phyloP scores from a whole-genome alignment of 768 basidiomycete genomes.

The Filobasidium floriforme region DNA sequence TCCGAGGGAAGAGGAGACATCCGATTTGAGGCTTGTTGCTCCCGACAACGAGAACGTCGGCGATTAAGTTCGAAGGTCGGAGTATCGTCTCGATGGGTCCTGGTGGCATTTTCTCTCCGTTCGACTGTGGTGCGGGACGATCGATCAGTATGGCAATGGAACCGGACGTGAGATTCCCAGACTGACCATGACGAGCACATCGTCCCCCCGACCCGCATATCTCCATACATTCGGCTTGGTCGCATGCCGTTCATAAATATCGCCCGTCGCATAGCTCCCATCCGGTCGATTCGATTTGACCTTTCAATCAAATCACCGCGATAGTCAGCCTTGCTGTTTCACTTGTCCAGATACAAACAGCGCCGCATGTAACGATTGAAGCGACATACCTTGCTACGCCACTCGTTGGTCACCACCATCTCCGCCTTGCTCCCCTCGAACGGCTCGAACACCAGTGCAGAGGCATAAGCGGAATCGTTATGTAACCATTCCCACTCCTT shows the following conservation, averaged over 20 bases:
- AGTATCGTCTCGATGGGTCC: constrained; percentile 53
- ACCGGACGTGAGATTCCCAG: background rate
- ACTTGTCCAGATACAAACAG: no score
- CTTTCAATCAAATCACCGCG: constrained; percentile 25
- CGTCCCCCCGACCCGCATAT: constrained; percentile 53
- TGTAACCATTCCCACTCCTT: constrained; percentile 55
- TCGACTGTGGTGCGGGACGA: constrained; percentile 28
- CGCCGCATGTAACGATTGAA: no score
- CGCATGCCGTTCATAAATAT: constrained; percentile 52
- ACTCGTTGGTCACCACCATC: constrained; percentile 51
- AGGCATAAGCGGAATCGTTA: constrained; percentile 34
- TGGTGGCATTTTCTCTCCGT: constrained; percentile 55
- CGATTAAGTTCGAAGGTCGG: constrained; percentile 48
- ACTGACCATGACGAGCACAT: constrained; percentile 49
- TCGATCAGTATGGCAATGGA: background rate
- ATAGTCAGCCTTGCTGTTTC: background rate
- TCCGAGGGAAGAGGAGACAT: constrained; percentile 49
- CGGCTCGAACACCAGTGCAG: constrained; percentile 32
- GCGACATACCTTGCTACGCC: constrained; percentile 50
- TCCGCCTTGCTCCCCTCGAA: constrained; percentile 46
- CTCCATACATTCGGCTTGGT: constrained; percentile 47
- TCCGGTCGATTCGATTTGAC: constrained; percentile 50
- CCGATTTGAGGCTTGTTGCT: constrained; percentile 51
- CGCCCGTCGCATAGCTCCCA: constrained; percentile 54
- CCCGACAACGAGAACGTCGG: constrained; percentile 55